These are phyloP conservation scores for Daucus carota DNA, from an alignment of 129 eudicot genomes.

Conservation along the genomic window DNA sequence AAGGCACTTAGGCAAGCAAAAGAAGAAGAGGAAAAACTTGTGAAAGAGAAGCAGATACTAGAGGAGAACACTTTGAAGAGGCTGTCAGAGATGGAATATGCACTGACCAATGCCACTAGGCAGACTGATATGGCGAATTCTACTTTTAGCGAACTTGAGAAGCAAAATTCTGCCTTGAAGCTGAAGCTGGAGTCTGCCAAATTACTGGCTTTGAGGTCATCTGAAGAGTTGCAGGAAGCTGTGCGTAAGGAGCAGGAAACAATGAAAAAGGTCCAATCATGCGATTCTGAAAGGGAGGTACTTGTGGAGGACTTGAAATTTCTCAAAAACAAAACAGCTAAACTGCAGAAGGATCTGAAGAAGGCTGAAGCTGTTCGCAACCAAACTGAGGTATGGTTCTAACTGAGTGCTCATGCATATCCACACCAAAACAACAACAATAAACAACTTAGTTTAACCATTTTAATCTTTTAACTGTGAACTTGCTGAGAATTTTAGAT, in stretches of 20 bases:
- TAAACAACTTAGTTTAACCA: background rate
- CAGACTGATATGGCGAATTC: slow-evolving; percentile 34
- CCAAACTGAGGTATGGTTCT: slow-evolving; percentile 40
- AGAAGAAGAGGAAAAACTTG: slow-evolving; percentile 37
- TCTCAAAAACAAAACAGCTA: slow-evolving; percentile 19
- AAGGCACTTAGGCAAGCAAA: slow-evolving; percentile 47
- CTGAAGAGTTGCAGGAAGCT: slow-evolving; percentile 28
- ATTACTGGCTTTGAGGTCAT: slow-evolving; percentile 17
- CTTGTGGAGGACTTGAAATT: slow-evolving; percentile 32
- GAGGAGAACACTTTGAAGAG: slow-evolving; percentile 42
- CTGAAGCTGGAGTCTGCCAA: slow-evolving; percentile 30
- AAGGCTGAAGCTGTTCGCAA: slow-evolving; percentile 34
- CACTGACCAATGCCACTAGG: slow-evolving; percentile 25
- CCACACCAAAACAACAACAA: background rate
- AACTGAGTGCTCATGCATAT: background rate
- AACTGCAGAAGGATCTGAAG: slow-evolving; percentile 14
- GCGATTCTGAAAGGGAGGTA: slow-evolving; percentile 29
- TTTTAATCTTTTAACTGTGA: background rate
- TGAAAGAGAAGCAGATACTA: slow-evolving; percentile 29
- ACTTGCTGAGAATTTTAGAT: background rate
- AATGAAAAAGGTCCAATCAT: slow-evolving; percentile 22
- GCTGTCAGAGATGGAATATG: slow-evolving; percentile 46
- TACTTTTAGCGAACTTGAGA: slow-evolving; percentile 31
- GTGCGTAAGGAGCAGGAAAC: slow-evolving; percentile 34
- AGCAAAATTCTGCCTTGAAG: slow-evolving; percentile 30